Percentiles rank a stretch among this genome's conserved stretches.
phyloP scores from a whole-genome alignment of 73 alveolate species.

The Blepharisma stoltei region DNA sequence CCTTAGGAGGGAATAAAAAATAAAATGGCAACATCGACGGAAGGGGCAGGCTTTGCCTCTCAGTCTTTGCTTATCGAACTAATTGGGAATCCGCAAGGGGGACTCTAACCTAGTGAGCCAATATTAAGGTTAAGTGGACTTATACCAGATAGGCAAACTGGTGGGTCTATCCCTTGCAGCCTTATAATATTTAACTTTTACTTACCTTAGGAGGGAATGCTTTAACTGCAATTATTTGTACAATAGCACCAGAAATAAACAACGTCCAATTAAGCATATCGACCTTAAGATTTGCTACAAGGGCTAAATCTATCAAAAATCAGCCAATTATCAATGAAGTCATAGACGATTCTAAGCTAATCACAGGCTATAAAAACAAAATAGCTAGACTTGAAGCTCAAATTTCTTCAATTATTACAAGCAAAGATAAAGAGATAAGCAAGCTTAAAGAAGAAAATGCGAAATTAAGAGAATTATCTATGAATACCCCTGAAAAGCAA shows the following conservation, averaged over 20 bases:
- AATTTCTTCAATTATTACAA: conserved; percentile 24
- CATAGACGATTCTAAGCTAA: conserved; percentile 37
- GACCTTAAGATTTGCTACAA: conserved; percentile 87
- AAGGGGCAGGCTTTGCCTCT: too few species aligned
- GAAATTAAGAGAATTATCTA: neutral
- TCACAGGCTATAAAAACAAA: conserved; percentile 34
- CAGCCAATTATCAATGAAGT: conserved; percentile 65
- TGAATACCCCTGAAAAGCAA: neutral
- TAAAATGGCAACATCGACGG: too few species aligned
- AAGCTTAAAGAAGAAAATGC: conserved; percentile 32
- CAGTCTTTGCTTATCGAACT: too few species aligned
- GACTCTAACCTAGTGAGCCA: too few species aligned
- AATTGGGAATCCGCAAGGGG: too few species aligned
- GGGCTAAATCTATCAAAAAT: conserved; percentile 78
- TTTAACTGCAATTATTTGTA: conserved; percentile 88
- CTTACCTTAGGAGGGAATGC: conserved; percentile 97
- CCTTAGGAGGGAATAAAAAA: conserved; percentile 91
- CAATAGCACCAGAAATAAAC: conserved; percentile 76
- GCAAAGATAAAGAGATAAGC: conserved; percentile 20
- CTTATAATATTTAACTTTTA: too few species aligned
- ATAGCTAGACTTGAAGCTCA: conserved; percentile 29
- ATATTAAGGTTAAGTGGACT: too few species aligned
- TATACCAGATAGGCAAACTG: too few species aligned
- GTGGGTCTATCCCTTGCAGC: too few species aligned
- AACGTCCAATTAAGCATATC: conserved; percentile 69